Evolutionary conservation across 495 filamentous ascomycete species (phyloP).

Genomic region (Penicillium argentinense): DNA sequence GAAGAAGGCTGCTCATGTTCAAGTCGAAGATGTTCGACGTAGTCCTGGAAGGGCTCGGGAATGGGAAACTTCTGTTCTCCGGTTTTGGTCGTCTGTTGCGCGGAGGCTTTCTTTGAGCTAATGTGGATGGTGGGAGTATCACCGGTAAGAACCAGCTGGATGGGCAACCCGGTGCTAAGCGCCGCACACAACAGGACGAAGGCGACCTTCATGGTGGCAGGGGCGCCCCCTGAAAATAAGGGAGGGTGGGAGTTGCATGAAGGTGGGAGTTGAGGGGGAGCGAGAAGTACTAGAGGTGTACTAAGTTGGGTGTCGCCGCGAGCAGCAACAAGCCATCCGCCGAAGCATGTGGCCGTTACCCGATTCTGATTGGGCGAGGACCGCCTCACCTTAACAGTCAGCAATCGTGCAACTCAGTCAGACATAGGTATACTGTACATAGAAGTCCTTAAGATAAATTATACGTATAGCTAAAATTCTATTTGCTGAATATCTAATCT

Average conservation of each 20-base stretch:
- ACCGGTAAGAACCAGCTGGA: slow-evolving; percentile 2
- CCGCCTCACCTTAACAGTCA: too few species aligned
- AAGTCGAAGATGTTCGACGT: slow-evolving; percentile 2
- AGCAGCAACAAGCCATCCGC: too few species aligned
- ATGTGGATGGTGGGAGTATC: slow-evolving; percentile 9
- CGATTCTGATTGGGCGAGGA: slow-evolving; percentile 1
- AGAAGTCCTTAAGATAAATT: too few species aligned
- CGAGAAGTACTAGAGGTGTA: background rate
- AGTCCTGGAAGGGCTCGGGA: slow-evolving; percentile 5
- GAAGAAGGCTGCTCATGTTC: background rate
- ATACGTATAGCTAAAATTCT: too few species aligned
- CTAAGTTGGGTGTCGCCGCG: background rate
- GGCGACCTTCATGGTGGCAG: slow-evolving; percentile 8
- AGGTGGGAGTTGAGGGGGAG: background rate
- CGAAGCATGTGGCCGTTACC: slow-evolving; percentile 5
- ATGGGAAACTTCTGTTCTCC: background rate
- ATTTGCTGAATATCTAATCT: too few species aligned
- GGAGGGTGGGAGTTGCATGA: slow-evolving; percentile 1
- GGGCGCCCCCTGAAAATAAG: slow-evolving; percentile 1
- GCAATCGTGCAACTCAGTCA: too few species aligned
- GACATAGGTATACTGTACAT: too few species aligned
- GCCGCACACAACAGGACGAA: slow-evolving; percentile 1
- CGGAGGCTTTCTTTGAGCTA: background rate
- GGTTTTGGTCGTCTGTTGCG: background rate
- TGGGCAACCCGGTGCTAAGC: slow-evolving; percentile 1